Evolutionary conservation across 176 grass and related monocot species (phyloP).

Genomic region (Ananas comosus): DNA sequence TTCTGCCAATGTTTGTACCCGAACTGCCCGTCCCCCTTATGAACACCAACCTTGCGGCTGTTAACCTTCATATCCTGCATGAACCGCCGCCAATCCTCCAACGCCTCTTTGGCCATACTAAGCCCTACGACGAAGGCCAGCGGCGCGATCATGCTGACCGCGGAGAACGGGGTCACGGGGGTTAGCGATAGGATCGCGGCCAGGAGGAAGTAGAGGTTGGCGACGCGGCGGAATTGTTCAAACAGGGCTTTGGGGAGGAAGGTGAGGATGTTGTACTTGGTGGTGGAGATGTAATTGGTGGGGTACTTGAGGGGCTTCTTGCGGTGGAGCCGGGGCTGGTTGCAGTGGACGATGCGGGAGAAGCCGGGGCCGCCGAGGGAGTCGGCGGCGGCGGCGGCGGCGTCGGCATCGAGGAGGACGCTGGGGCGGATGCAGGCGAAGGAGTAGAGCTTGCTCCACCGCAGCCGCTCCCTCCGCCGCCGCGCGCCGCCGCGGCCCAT

Average conservation of each 20-base stretch:
- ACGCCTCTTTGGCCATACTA: constrained; percentile 82
- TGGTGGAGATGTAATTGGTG: constrained; percentile 85
- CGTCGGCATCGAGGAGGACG: constrained; percentile 1
- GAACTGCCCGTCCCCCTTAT: constrained; percentile 55
- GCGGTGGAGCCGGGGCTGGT: constrained; percentile 48
- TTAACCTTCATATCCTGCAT: constrained; percentile 98
- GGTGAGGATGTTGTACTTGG: constrained; percentile 92
- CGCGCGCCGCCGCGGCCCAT: constrained; percentile 41
- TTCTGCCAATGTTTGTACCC: constrained; percentile 60
- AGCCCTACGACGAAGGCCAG: constrained; percentile 81
- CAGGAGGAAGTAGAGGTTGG: constrained; percentile 91
- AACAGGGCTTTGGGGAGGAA: constrained; percentile 96
- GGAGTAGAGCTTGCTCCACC: constrained; percentile 93
- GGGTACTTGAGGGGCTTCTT: constrained; percentile 75
- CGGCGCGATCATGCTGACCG: constrained; percentile 81
- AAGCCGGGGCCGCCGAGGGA: constrained; percentile 63
- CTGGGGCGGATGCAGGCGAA: constrained; percentile 63
- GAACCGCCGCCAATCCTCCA: constrained; percentile 94
- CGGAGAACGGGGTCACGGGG: constrained; percentile 69
- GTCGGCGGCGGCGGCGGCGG: constrained; percentile 3
- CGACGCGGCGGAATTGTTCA: constrained; percentile 93
- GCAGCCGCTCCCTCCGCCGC: constrained; percentile 56
- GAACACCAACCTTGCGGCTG: constrained; percentile 55
- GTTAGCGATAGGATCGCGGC: constrained; percentile 86
- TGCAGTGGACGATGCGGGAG: constrained; percentile 82